These are phyloP conservation scores for Claviceps humidiphila DNA, from an alignment of 2,329 filamentous ascomycete genomes.

Conservation along the genomic window DNA sequence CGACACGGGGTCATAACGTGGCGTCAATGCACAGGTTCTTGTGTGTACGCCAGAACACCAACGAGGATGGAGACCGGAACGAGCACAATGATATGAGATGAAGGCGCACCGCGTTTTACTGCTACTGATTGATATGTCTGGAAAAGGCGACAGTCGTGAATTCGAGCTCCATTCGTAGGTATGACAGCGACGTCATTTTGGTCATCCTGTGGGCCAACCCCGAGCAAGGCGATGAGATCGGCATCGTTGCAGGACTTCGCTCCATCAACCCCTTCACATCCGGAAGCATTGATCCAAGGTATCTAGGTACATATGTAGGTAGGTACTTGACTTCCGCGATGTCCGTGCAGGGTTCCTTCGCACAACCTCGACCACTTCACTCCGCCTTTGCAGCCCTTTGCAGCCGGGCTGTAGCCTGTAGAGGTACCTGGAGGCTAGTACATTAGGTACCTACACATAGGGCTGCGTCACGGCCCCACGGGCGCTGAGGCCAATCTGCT, in stretches of 20 bases:
- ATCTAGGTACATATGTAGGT: no score
- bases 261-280: constrained; percentile 4
- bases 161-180: no score
- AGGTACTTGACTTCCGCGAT: constrained; percentile 8
- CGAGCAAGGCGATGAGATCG: constrained; percentile 4
- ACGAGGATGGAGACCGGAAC: no score
- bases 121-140: no score
- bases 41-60: no score
- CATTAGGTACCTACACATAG: no score
- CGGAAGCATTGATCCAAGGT: not conserved
- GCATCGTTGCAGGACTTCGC: constrained; percentile 4
- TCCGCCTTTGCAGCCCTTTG: constrained; percentile 32
- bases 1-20: no score
- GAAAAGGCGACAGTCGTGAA: not conserved
- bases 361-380: constrained; percentile 51
- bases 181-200: constrained; percentile 3
- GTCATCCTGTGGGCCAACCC: constrained; percentile 2
- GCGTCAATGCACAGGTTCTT: no score
- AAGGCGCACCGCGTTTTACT: no score
- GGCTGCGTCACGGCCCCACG: constrained; percentile 26
- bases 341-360: constrained; percentile 44
- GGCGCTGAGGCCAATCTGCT: constrained; percentile 35
- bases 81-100: no score
- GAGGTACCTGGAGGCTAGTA: constrained; percentile 11
- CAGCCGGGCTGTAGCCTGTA: constrained; percentile 20